Conservation (phyloP, 768 basidiomycete genomes). For the Flagelloscypha sp. region DNA sequence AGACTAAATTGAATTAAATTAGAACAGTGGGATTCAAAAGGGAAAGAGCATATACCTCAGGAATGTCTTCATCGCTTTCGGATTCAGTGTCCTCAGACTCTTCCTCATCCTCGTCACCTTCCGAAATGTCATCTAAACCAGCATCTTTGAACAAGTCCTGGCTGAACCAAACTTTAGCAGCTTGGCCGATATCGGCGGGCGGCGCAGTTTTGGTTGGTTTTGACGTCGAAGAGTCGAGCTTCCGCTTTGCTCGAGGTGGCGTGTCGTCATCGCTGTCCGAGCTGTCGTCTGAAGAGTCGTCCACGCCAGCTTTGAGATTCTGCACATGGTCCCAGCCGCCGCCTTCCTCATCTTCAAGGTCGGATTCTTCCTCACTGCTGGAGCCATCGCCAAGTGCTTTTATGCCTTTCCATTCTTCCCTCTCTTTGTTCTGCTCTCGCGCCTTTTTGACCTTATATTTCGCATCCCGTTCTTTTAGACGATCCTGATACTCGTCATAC, state of each 20-base stretch:
- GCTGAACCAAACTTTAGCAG: slow-evolving; percentile 90
- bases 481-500: slow-evolving; percentile 80
- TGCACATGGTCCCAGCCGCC: slow-evolving; percentile 72
- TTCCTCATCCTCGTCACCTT: slow-evolving; percentile 24
- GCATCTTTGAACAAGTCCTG: slow-evolving; percentile 80
- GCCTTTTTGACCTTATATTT: slow-evolving; percentile 82
- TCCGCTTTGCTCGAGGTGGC: slow-evolving; percentile 23
- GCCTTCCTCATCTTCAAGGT: slow-evolving; percentile 29
- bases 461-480: slow-evolving; percentile 74
- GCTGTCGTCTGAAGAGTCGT: slow-evolving; percentile 45
- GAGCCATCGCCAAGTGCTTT: slow-evolving; percentile 22
- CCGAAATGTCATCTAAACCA: slow-evolving; percentile 33
- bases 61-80: slow-evolving; percentile 16
- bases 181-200: slow-evolving; percentile 32
- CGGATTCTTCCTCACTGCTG: slow-evolving; percentile 33
- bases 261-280: slow-evolving; percentile 36
- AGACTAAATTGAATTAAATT: slow-evolving; percentile 13
- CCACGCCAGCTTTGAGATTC: slow-evolving; percentile 39
- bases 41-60: neutral
- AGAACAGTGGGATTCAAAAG: slow-evolving; percentile 5
- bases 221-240: slow-evolving; percentile 46
- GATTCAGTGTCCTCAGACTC: slow-evolving; percentile 14
- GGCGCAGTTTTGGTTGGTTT: slow-evolving; percentile 34
- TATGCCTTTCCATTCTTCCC: slow-evolving; percentile 82
- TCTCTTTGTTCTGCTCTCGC: slow-evolving; percentile 60